phyloP scores from a whole-genome alignment of 1,284 basidiomycete species.

The Caloboletus inedulis region DNA sequence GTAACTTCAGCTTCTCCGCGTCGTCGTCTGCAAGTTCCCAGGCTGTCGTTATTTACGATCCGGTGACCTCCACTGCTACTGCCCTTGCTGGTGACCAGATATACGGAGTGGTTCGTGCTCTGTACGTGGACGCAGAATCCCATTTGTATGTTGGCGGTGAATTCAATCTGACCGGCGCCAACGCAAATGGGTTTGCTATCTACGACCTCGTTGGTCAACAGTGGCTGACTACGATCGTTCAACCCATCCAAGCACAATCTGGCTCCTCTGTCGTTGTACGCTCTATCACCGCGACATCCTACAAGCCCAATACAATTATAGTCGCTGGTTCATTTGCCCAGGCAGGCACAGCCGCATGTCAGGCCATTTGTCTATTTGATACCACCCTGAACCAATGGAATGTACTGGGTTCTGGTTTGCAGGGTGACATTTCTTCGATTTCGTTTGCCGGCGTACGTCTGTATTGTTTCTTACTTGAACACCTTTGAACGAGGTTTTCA shows the following conservation, averaged over 20 bases:
- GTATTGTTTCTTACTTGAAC: background rate
- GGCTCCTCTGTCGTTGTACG: conserved; percentile 68
- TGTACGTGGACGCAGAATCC: conserved; percentile 63
- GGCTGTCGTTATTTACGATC: conserved; percentile 76
- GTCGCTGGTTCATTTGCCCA: conserved; percentile 84
- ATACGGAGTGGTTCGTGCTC: conserved; percentile 69
- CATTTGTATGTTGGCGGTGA: conserved; percentile 79
- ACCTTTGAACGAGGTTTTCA: conserved; percentile 27
- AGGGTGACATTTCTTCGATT: conserved; percentile 78
- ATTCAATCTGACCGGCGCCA: conserved; percentile 57
- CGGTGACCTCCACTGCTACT: conserved; percentile 46
- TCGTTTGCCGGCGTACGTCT: conserved; percentile 75
- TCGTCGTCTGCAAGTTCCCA: conserved; percentile 44
- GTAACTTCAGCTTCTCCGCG: conserved; percentile 76
- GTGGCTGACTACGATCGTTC: conserved; percentile 60
- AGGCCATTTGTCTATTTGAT: conserved; percentile 80
- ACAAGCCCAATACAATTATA: conserved; percentile 64
- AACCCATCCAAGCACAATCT: conserved; percentile 52
- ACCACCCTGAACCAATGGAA: conserved; percentile 72
- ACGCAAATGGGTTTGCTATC: conserved; percentile 65
- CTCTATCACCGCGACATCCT: conserved; percentile 64
- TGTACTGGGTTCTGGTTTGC: conserved; percentile 75
- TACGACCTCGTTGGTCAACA: conserved; percentile 66
- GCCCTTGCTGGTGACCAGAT: conserved; percentile 60
- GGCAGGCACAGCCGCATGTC: conserved; percentile 76